A percentile compares a stretch with the other conserved stretches of the same genome.
These are phyloP conservation scores for Eucalyptus dawsonii DNA, from an alignment of 345 rosid species.

Conservation along the genomic window DNA sequence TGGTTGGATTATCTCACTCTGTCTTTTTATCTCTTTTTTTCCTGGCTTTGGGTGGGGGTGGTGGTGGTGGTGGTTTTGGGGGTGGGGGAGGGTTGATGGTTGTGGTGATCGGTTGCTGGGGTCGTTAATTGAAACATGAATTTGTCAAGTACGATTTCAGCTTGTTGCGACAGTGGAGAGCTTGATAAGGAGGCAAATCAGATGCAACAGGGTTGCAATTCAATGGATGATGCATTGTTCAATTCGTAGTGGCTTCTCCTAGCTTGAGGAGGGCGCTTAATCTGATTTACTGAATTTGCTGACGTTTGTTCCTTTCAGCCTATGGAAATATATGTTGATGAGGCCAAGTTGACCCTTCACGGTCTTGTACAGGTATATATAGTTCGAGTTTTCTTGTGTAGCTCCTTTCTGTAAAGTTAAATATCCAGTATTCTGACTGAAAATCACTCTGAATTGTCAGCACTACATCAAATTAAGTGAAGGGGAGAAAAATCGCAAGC, in stretches of 20 bases:
- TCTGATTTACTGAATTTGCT: slow-evolving; percentile 37
- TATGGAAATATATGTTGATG: slow-evolving; percentile 98
- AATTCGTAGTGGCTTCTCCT: slow-evolving; percentile 54
- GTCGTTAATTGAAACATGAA: background rate
- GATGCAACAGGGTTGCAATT: slow-evolving; percentile 40
- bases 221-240: slow-evolving; percentile 39
- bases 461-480: slow-evolving; percentile 97
- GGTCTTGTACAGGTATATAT: slow-evolving; percentile 93
- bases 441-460: slow-evolving; percentile 18
- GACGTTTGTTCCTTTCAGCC: slow-evolving; percentile 92
- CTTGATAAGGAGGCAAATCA: slow-evolving; percentile 24
- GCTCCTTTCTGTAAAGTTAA: background rate
- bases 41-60: background rate
- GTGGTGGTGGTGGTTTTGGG: too few species aligned
- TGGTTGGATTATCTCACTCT: background rate
- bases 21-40: background rate
- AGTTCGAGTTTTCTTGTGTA: background rate
- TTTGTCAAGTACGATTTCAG: slow-evolving; percentile 5
- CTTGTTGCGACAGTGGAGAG: slow-evolving; percentile 1
- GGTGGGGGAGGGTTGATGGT: background rate
- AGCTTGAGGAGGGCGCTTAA: slow-evolving; percentile 63
- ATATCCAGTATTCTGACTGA: background rate
- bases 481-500: slow-evolving; percentile 92
- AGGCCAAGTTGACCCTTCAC: slow-evolving; percentile 97
- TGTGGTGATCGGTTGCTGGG: background rate